Base-by-base conservation (phyloP, 2,329 filamentous ascomycete species). In the Neopestalotiopsis rosae region DNA sequence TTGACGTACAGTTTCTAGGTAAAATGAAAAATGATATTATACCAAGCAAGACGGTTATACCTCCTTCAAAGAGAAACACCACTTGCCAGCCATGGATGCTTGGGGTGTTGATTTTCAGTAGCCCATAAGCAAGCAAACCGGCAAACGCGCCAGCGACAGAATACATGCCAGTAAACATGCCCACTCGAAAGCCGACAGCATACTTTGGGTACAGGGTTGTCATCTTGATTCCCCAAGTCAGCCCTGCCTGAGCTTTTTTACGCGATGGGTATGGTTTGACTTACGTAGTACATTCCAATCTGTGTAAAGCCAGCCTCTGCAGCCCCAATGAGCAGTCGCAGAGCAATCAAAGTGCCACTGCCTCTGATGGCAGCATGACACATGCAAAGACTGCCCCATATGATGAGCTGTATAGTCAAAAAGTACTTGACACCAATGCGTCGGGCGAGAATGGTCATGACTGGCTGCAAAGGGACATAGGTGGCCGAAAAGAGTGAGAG, bases 81-180 rank as follows among this genome's bases (percentile, higher is more conserved):
- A 69, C 69, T 24, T 72, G 71, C 71, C 71, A 72, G 12, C 69
- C 69, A 9, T 68, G 67, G 14, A 72, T 24, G 17, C 5, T 10
- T 1, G 45, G n/a, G 10, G 65, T 64, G 14, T 69, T 40, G 2
- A 70, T 61, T 7, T 52, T 61, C 28, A 70, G 42, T 20, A 71
- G 56, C 4, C 70, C 71, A 40, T 72, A 72, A 13, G 70, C 71
- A n/a, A 72, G 65, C 4, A 71, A 45, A 2, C 76, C 76, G 4
- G 77, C 69, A 28, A 75, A 75, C 13, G 72, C 73, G 4, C 74
- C 75, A 2, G 69, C 67, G 3, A 72, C 67, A 0, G 72, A 73
- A 61, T 73, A 74, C 73, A 74, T 67, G 42, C 69, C 71, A 12
- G 69, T 65, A 65, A 70, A 71, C 49, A 72, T 66, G 40, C 70